Evolutionary conservation across 148 eudicot genomes (phyloP).

Genomic region (Rhododendron ferrugineum): DNA sequence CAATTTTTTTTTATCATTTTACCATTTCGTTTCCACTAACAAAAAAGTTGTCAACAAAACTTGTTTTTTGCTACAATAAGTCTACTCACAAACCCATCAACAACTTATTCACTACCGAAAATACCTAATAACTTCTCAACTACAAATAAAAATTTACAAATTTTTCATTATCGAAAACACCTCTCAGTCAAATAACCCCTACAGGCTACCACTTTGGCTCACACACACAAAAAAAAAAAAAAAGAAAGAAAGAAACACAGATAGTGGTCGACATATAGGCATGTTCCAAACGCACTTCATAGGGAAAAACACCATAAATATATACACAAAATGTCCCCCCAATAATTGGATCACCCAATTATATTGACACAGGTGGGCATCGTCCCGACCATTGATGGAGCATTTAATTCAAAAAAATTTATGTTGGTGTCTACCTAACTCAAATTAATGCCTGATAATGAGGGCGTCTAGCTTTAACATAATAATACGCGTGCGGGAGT

Average conservation of each 20-base stretch:
- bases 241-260: too few species aligned
- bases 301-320: background rate
- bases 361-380: background rate
- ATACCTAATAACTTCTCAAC: too few species aligned
- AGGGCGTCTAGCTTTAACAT: background rate
- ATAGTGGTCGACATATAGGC: background rate
- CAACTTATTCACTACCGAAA: too few species aligned
- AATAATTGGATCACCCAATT: background rate
- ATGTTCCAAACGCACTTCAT: background rate
- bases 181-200: background rate
- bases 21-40: too few species aligned
- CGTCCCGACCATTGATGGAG: background rate
- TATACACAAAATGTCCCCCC: background rate
- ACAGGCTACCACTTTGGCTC: background rate
- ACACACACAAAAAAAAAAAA: background rate
- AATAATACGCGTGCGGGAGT: background rate
- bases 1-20: too few species aligned
- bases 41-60: too few species aligned
- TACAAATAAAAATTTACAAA: too few species aligned
- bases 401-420: background rate
- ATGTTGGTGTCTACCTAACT: background rate
- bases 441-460: background rate
- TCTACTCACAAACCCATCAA: too few species aligned
- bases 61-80: too few species aligned
- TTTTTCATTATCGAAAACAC: too few species aligned